Evolutionary conservation across 371 early-diverging fungal species (phyloP).

Genomic region (Globomyces sp.): DNA sequence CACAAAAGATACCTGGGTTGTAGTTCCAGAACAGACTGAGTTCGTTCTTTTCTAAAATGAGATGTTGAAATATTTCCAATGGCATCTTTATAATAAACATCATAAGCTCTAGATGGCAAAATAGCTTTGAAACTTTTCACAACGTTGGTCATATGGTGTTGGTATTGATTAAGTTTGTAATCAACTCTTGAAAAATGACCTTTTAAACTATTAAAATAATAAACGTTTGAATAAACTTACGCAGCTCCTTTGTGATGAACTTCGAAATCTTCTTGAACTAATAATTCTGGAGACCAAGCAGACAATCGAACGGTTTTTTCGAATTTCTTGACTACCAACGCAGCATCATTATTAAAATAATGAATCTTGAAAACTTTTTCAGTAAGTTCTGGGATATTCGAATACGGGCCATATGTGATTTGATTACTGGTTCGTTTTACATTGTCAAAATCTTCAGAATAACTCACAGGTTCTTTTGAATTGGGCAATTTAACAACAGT

Average conservation of each 20-base stretch:
- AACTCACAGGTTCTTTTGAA: not conserved
- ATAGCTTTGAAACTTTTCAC: constrained; percentile 53
- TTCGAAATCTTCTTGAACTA: constrained; percentile 80
- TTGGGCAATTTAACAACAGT: constrained; percentile 61
- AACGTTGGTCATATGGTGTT: constrained; percentile 57
- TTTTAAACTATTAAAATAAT: constrained; percentile 56
- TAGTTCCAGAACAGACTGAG: constrained; percentile 63
- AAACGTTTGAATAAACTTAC: constrained; percentile 42
- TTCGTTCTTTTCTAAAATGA: constrained; percentile 49
- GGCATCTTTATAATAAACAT: constrained; percentile 87
- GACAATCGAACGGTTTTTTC: constrained; percentile 77
- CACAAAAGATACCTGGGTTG: constrained; percentile 87
- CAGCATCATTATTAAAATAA: constrained; percentile 63
- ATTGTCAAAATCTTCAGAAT: not conserved
- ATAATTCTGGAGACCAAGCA: constrained; percentile 81
- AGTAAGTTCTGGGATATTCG: constrained; percentile 34
- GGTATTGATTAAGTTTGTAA: constrained; percentile 46
- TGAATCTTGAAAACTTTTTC: constrained; percentile 59
- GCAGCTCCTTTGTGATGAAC: constrained; percentile 79
- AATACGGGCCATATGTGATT: constrained; percentile 77
- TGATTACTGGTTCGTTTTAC: constrained; percentile 49
- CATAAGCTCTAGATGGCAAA: constrained; percentile 67
- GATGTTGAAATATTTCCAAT: constrained; percentile 98
- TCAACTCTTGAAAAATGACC: constrained; percentile 74
- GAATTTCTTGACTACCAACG: constrained; percentile 64